Percentiles rank a stretch among this genome's conserved stretches.
phyloP scores from a whole-genome alignment of 2,329 filamentous ascomycete genomes.

The Botrytis hyacinthi region DNA sequence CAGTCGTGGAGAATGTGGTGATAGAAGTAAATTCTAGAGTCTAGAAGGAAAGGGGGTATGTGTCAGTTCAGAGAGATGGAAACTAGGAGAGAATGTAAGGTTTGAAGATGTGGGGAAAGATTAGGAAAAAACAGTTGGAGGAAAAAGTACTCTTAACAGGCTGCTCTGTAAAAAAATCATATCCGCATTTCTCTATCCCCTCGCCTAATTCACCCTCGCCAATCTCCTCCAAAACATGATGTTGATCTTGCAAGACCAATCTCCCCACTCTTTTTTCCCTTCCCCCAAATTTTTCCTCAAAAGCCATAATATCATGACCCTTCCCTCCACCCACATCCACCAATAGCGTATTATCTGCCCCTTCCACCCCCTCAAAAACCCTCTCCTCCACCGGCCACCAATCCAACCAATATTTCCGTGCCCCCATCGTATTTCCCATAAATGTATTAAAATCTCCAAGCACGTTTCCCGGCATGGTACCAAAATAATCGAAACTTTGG shows the following conservation, averaged over 20 bases:
- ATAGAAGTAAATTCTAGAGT: neutral
- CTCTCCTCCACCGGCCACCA: neutral
- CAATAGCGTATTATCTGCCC: constrained; percentile 29
- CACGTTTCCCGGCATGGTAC: neutral
- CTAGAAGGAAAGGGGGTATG: neutral
- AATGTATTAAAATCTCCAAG: neutral
- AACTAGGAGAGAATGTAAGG: neutral
- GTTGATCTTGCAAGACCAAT: constrained; percentile 42
- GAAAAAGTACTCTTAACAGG: constrained; percentile 28
- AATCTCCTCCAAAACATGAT: constrained; percentile 26
- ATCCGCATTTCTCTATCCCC: constrained; percentile 35
- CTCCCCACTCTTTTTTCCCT: neutral
- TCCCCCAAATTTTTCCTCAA: neutral
- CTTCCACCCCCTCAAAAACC: neutral
- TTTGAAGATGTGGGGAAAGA: neutral
- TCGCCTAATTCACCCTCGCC: constrained; percentile 29
- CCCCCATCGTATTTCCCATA: neutral
- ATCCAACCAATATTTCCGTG: neutral
- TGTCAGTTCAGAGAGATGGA: neutral
- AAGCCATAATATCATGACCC: constrained; percentile 38
- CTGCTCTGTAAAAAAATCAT: constrained; percentile 37
- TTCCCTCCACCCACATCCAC: constrained; percentile 44
- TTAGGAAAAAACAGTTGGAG: neutral
- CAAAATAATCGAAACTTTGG: neutral
- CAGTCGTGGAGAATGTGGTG: neutral